Conservation (phyloP, 805 yeast genomes). For the Naumovozyma baii region DNA sequence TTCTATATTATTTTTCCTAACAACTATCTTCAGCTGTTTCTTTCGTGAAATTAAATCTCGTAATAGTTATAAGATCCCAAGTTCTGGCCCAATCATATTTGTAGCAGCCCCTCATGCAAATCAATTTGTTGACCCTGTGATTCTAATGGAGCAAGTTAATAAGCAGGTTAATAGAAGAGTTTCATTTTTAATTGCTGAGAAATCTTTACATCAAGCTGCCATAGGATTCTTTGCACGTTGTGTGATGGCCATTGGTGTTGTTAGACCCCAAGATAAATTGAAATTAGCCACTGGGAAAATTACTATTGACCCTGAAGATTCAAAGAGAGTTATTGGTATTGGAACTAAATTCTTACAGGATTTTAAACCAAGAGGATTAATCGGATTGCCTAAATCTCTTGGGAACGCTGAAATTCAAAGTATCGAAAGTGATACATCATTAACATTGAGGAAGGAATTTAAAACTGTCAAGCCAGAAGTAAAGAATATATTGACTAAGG, state of each 20-base stretch:
- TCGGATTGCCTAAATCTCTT: conserved; percentile 67
- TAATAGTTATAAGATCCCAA: conserved; percentile 68
- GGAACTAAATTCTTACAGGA: conserved; percentile 43
- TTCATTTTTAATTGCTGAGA: conserved; percentile 76
- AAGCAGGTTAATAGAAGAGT: conserved; percentile 52
- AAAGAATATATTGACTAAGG: conserved; percentile 37
- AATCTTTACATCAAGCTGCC: conserved; percentile 50
- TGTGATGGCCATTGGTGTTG: conserved; percentile 79
- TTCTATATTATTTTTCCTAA: conserved; percentile 41
- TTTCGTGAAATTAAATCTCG: conserved; percentile 84
- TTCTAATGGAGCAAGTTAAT: conserved; percentile 46
- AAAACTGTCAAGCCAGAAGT: conserved; percentile 40
- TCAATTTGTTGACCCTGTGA: conserved; percentile 72
- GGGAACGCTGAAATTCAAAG: conserved; percentile 67
- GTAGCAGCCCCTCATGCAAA: conserved; percentile 98
- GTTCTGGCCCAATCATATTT: conserved; percentile 74
- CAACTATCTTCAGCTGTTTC: conserved; percentile 50
- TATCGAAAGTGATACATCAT: conserved; percentile 62
- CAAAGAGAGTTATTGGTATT: not conserved
- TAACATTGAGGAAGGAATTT: conserved; percentile 60
- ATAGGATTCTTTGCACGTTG: conserved; percentile 69
- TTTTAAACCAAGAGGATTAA: conserved; percentile 51
- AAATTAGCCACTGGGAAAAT: conserved; percentile 45
- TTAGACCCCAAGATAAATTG: conserved; percentile 81
- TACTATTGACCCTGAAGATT: conserved; percentile 39